Percentiles rank a stretch among this genome's conserved stretches.
phyloP scores from a whole-genome alignment of 2,329 filamentous ascomycete genomes.

The Clonostachys rosea region DNA sequence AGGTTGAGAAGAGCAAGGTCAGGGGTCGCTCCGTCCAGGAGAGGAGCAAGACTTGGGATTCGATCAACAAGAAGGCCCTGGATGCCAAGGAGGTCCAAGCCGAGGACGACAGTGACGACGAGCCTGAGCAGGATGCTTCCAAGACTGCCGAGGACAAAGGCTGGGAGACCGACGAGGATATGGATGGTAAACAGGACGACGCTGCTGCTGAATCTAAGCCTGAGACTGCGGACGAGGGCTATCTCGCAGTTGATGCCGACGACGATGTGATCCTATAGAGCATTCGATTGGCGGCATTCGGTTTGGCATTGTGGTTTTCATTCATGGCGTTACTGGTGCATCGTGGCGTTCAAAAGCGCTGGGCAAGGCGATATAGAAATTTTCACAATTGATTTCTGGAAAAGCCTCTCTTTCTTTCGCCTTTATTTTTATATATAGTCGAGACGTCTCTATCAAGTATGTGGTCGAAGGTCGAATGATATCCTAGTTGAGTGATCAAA shows the following conservation, averaged over 20 bases:
- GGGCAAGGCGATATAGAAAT: too few species aligned
- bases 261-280: slow-evolving; percentile 22
- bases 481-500: too few species aligned
- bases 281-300: slow-evolving; percentile 3
- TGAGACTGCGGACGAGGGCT: not conserved
- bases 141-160: slow-evolving; percentile 8
- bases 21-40: slow-evolving; percentile 40
- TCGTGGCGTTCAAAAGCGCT: too few species aligned
- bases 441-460: too few species aligned
- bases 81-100: slow-evolving; percentile 9
- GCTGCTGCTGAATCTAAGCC: slow-evolving; percentile 1
- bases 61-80: slow-evolving; percentile 42
- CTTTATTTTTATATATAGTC: too few species aligned
- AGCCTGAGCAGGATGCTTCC: slow-evolving; percentile 21
- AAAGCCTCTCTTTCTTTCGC: too few species aligned
- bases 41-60: slow-evolving; percentile 52
- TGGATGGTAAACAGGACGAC: slow-evolving; percentile 1
- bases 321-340: not conserved
- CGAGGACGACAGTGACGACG: slow-evolving; percentile 13
- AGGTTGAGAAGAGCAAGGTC: slow-evolving; percentile 50
- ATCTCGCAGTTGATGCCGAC: slow-evolving; percentile 13
- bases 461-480: too few species aligned
- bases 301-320: slow-evolving; percentile 8
- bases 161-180: slow-evolving; percentile 5
- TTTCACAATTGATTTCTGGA: too few species aligned